A percentile compares a stretch with the other conserved stretches of the same genome.
These are phyloP conservation scores for Anisodus tanguticus DNA, from an alignment of 257 asterid genomes.

Conservation along the genomic window DNA sequence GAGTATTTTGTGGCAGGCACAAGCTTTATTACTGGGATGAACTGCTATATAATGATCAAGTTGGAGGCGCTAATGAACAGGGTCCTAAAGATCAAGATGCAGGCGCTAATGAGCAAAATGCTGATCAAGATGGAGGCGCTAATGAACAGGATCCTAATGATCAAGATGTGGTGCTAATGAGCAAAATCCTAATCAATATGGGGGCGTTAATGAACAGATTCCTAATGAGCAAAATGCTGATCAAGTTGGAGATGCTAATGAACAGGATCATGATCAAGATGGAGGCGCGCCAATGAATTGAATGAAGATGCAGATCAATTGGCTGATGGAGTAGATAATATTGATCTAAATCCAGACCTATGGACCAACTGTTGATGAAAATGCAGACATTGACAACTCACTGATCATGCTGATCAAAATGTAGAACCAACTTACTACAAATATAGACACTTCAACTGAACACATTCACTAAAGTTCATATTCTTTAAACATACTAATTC, in stretches of 20 bases:
- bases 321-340: not conserved
- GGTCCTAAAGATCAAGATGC: not conserved
- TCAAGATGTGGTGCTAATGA: not conserved
- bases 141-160: not conserved
- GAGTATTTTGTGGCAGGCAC: slow-evolving; percentile 5
- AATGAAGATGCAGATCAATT: not conserved
- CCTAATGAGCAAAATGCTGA: not conserved
- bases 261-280: not conserved
- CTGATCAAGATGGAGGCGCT: not conserved
- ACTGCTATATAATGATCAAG: not conserved
- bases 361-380: not conserved
- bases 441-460: not conserved
- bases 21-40: not conserved
- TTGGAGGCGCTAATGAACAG: not conserved
- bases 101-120: not conserved
- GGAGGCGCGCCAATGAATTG: not conserved
- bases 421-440: not conserved
- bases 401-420: not conserved
- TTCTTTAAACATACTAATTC: not conserved
- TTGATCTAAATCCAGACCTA: not conserved
- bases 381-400: not conserved
- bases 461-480: not conserved
- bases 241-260: not conserved
- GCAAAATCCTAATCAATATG: not conserved
- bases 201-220: not conserved